Evolutionary conservation across 169 alveolate genomes (phyloP), one percentile per base, ranked within the genome.

Genomic region (Miamiensis avidus): DNA sequence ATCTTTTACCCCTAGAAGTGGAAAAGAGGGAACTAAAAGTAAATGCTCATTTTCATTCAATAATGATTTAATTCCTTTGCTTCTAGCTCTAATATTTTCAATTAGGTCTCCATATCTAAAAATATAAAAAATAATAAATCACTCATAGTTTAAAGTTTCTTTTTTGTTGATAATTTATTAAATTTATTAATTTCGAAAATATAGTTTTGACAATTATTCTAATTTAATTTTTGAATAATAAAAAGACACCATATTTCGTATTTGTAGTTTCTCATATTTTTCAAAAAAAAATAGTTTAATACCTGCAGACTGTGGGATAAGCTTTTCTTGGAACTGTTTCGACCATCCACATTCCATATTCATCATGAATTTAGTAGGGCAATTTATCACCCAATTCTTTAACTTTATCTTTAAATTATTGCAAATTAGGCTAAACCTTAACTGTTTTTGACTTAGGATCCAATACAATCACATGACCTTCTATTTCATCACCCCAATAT

Each of bases 401-500:
- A 28, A 30, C 78, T 75, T 20, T 89, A 34, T 15, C 33, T 69
- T 27, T 78, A 25, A 34, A 85, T 77, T 29, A 84, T 31, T n/a
- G 34, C 1, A 85, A 92, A 31, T 88, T 85, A 20, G 76, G 79
- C 15, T 81, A 49, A 4, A 93, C 29, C 31, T 74, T 74, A 0
- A 88, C 86, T 29, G 25, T 65, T 49, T 85, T 81, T 32, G 32
- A 4, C 15, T 85, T 75, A 29, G 27, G 33, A 76, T 91, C 89
- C 1, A 93, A 27, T 1, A 74, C 28, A n/a, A 88, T 65, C 1
- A 88, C 74, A 32, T 89, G 84, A 32, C 88, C 90, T 82, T 93
- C 96, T 29, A 89, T 73, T 88, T 93, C 96, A 34, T 93, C 95
- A 15, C 96, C 96, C 95, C 96, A 93, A 29, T 82, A 78, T 28